Base-by-base conservation (phyloP, 768 basidiomycete genomes). In the Amanita brunnescens region DNA sequence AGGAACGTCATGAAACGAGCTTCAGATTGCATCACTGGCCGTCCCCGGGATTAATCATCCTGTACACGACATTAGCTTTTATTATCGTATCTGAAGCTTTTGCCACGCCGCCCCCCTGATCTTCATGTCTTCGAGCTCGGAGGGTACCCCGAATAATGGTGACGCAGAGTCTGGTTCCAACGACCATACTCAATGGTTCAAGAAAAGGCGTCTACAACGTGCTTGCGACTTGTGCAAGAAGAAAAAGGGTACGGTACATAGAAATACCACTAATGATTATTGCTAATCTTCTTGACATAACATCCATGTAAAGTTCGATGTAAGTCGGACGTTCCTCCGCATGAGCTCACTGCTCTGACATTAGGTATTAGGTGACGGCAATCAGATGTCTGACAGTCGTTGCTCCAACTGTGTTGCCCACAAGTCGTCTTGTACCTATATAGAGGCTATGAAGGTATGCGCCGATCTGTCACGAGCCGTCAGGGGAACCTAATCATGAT, bases 201-300 rank as follows among this genome's bases (percentile, higher is more conserved):
- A 90, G 72, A 87, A 86, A 63, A 69, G 85, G 33, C 73, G 80
- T 54, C 75, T 87, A 23, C 85, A 87, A 64, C 69, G 88, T 24
- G 89, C 88, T 5, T 92, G 90, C 60, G 89, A 91, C 60, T 75
- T 81, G 0, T 92, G 90, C 61, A 72, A 89, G 33, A 72, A 85
- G 51, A 91, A 90, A 73, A 93, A 93, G 68, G 81, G 87, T 84
- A 51, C 55, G 78, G 66, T 7, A 6, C 24, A 38, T 30, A 10
- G 12, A 50, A 41, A 41, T 30, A 2, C 10, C 6, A 3, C 18
- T 26, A 13, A 14, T 9, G 1, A 4, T 10, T 32, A 2, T 20
- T 12, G 24, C 16, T 45, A 12, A 16, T 29, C 9, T 6, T 24
- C 14, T 24, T 45, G 7, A 16, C 13, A 32, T 21, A n/a, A 18